These are phyloP conservation scores for Polygonum aviculare DNA, from an alignment of 148 eudicot species.

Conservation along the genomic window DNA sequence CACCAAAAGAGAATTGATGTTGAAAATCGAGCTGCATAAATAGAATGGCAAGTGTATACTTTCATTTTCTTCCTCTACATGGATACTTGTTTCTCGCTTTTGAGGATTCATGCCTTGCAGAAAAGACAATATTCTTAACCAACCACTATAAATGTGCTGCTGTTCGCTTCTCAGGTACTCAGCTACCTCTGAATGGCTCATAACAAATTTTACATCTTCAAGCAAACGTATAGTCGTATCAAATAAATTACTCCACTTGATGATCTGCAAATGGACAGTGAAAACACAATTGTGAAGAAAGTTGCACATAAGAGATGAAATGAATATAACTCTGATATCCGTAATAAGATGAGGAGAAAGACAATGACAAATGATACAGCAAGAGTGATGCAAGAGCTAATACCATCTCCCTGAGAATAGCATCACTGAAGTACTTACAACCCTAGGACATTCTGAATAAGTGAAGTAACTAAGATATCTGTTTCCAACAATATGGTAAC, in stretches of 20 bases:
- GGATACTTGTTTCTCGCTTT: constrained; percentile 82
- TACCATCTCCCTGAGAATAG: neutral
- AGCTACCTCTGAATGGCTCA: constrained; percentile 76
- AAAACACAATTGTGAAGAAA: neutral
- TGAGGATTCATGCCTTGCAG: constrained; percentile 90
- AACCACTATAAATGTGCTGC: constrained; percentile 48
- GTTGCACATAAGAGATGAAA: neutral
- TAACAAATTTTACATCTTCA: constrained; percentile 84
- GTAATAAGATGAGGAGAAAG: neutral
- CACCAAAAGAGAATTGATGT: constrained; percentile 67
- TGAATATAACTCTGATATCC: neutral
- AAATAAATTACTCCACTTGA: constrained; percentile 57
- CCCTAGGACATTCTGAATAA: neutral
- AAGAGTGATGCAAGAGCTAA: neutral
- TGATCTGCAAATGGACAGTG: constrained; percentile 45
- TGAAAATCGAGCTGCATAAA: constrained; percentile 56
- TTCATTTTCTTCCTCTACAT: constrained; percentile 85
- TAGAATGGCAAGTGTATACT: constrained; percentile 68
- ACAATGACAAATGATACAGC: neutral
- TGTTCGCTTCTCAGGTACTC: constrained; percentile 51
- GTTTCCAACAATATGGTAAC: neutral
- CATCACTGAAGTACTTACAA: neutral
- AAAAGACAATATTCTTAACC: constrained; percentile 72
- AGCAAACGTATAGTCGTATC: constrained; percentile 75
- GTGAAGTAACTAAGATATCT: neutral